Evolutionary conservation across 257 asterid species (phyloP), one percentile per base, ranked within the genome.

Genomic region (Solanum sejunctum): DNA sequence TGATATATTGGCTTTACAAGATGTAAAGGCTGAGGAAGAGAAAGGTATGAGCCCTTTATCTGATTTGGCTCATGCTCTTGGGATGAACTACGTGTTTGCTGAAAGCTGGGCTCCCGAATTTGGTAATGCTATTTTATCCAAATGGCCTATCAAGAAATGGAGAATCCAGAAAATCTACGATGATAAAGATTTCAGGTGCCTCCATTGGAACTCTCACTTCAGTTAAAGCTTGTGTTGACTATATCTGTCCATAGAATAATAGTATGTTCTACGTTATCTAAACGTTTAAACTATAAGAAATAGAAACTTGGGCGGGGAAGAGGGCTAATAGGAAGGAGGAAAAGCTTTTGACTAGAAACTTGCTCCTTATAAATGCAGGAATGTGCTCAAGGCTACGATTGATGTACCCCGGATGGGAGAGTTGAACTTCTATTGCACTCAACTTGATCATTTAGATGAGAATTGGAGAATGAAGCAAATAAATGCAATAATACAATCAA

Each of bases 31-130:
- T n/a, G 94, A 91, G 86, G 98, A 96, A 87, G 98, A 91, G 83
- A 92, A 91, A 12, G 90, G 90, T 16, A 96, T 96, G 99, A 92
- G 85, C 69, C 98, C 99, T 9, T 85, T 96, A 81, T 96, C 98
- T 17, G 97, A 92, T 75, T 84, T 96, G 86, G 98, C 99, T 36
- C 91, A 89, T 10, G 97, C 97, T 1, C 84, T 95, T 63, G 98
- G 98, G 84, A 96, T 96, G 99, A 86, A 86, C 67, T 96, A 95
- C 72, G 96, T 91, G 81, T 96, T 96, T 82, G 99, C 98, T 5
- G 98, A 96, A 89, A 93, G 99, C 91, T 96, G 99, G 99, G 99
- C 99, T 13, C 99, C 99, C 1, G 97, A 96, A 88, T 96, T 87
- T 85, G 99, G 98, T 82, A 95, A 95, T 84, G 98, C 98, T 32